These are phyloP conservation scores for Rutidosis leptorrhynchoides DNA, from an alignment of 129 eudicot genomes.

Conservation along the genomic window DNA sequence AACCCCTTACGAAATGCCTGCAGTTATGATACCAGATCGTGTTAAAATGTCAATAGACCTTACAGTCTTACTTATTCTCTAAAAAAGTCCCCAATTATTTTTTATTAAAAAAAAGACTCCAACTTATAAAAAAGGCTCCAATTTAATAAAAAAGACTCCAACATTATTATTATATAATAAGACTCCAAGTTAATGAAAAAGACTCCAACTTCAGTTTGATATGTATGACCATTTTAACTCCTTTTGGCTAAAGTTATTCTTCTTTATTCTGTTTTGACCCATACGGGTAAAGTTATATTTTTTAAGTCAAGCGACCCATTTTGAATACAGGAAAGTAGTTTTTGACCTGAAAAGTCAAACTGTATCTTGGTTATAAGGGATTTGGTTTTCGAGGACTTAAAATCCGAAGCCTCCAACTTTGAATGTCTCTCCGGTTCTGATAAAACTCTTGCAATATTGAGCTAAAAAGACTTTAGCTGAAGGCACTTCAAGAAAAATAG, in stretches of 20 bases:
- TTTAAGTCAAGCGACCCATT: not conserved
- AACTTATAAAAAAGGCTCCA: too few relatives aligned
- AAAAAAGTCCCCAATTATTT: too few relatives aligned
- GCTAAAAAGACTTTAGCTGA: slow-evolving; percentile 53
- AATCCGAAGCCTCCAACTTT: slow-evolving; percentile 62
- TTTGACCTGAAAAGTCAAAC: not conserved
- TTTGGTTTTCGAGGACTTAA: slow-evolving; percentile 24
- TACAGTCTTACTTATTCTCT: not conserved
- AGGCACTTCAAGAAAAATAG: slow-evolving; percentile 49
- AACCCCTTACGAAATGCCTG: slow-evolving; percentile 47
- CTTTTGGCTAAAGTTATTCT: too few relatives aligned
- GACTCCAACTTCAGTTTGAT: too few relatives aligned
- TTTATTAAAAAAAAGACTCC: not conserved
- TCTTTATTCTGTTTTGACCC: too few relatives aligned
- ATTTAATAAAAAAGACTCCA: too few relatives aligned
- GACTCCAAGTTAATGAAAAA: too few relatives aligned
- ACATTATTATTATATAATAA: too few relatives aligned
- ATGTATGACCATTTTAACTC: too few relatives aligned
- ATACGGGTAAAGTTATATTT: too few relatives aligned
- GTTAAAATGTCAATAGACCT: not conserved
- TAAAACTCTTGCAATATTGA: slow-evolving; percentile 45
- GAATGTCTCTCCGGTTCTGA: slow-evolving; percentile 41
- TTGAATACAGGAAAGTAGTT: not conserved
- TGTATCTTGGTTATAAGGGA: not conserved
- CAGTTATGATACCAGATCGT: not conserved